Base-by-base conservation (phyloP, 2,329 filamentous ascomycete genomes). In the Fusarium sp. region DNA sequence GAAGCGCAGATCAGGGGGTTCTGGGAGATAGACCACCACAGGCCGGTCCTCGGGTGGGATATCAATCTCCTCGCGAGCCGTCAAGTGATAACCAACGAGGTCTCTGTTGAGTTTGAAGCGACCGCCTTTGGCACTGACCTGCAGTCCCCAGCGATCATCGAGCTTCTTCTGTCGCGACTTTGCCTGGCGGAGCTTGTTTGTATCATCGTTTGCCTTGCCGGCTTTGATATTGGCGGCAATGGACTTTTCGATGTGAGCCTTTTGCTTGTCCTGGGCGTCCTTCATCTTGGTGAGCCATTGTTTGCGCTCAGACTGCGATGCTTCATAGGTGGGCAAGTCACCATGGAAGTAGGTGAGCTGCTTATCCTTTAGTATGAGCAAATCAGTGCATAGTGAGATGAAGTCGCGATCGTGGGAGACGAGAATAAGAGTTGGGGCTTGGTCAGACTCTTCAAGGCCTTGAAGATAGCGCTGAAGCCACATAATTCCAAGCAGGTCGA, bases 341-440 rank as follows among this genome's bases (percentile, higher is more conserved):
- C 94, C 94, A 57, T 92, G 91, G 82, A 97, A 97, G 65, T 92
- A 92, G 2, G 90, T 90, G 1, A 97, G 85, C 18, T 87, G 86
- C 77, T 94, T 91, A 66, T 96, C 92, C 33, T 91, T 91, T 22
- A 97, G 84, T 36, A 97, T 90, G 25, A 97, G 86, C 3, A 96
- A 88, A 81, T 97, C 93, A 10, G 92, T 95, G 71, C 95, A 92
- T 0, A 91, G 88, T 61, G 94, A 92, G 57, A 92, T 90, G 79
- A 97, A 97, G 74, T 93, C 92, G 18, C 94, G 90, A 80, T 97
- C 95, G 82, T 97, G 95, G 0, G 94, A 97, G 4, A 97, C 94
- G 1, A 97, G 85, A 18, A 97, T 86, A 1, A 97, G 86, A 0
- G 94, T 97, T 0, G 89, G 89, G 0, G 88, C 89, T 3, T 86